Percentiles rank a stretch among this genome's conserved stretches.
Conservation (phyloP, 2,329 filamentous ascomycete genomes). For the Ophiostoma perfectum region DNA sequence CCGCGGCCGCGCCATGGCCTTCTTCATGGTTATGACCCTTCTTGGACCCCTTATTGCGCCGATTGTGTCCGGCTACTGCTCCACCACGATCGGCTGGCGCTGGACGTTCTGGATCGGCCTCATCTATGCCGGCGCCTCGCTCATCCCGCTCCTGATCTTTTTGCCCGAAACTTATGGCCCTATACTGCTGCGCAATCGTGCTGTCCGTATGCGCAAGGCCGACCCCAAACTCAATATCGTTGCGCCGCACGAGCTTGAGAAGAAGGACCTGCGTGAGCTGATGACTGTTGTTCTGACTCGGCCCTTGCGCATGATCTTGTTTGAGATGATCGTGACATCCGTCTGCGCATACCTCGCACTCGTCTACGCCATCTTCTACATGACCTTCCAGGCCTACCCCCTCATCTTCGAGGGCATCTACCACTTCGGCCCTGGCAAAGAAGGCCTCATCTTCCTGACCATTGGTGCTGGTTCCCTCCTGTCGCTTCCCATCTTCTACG, state of each 20-base stretch:
- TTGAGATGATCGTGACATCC: slow-evolving; percentile 67
- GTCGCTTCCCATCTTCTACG: slow-evolving; percentile 56
- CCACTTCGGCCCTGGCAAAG: slow-evolving; percentile 56
- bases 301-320: slow-evolving; percentile 65
- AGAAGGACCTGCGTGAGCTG: slow-evolving; percentile 51
- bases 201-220: slow-evolving; percentile 51
- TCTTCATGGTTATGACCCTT: slow-evolving; percentile 55
- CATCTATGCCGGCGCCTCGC: slow-evolving; percentile 59
- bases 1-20: slow-evolving; percentile 55
- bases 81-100: slow-evolving; percentile 56
- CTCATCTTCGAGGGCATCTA: slow-evolving; percentile 63
- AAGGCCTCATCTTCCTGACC: slow-evolving; percentile 63
- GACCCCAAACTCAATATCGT: slow-evolving; percentile 45
- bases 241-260: slow-evolving; percentile 59
- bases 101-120: slow-evolving; percentile 68
- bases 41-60: slow-evolving; percentile 63
- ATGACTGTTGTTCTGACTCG: slow-evolving; percentile 65
- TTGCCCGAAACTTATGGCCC: slow-evolving; percentile 62
- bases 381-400: slow-evolving; percentile 72
- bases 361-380: slow-evolving; percentile 61
- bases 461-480: slow-evolving; percentile 60
- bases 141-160: slow-evolving; percentile 55
- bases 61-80: slow-evolving; percentile 58
- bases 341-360: slow-evolving; percentile 66
- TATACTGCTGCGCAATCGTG: slow-evolving; percentile 52